phyloP scores from a whole-genome alignment of 2,329 filamentous ascomycete genomes.

The Pseudogymnoascus sp. region DNA sequence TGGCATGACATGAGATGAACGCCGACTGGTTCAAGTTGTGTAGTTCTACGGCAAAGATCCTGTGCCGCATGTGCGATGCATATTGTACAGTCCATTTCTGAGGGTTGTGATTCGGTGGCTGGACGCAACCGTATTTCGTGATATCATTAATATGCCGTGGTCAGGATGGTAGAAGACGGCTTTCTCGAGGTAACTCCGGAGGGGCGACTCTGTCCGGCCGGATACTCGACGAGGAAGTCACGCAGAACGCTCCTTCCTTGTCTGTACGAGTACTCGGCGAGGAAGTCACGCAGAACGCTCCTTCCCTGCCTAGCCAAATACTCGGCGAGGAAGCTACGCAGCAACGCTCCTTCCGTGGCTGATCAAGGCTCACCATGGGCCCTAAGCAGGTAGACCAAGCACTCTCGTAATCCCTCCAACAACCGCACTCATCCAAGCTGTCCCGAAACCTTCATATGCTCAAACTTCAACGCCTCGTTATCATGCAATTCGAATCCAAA shows the following conservation, averaged over 20 bases:
- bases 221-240: not conserved
- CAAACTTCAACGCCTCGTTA: not conserved
- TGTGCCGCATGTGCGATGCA: not conserved
- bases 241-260: not conserved
- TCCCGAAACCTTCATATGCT: constrained; percentile 3
- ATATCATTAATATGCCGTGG: not conserved
- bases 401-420: not conserved
- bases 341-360: not conserved
- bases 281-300: not conserved
- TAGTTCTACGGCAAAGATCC: not conserved
- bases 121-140: not conserved
- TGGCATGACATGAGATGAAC: not conserved
- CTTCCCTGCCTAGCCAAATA: not conserved
- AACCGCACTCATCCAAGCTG: not conserved
- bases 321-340: not conserved
- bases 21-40: not conserved
- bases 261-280: not conserved
- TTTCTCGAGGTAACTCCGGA: not conserved
- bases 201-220: not conserved
- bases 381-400: not conserved
- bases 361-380: not conserved
- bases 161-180: not conserved
- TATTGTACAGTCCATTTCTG: not conserved
- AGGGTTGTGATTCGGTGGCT: not conserved
- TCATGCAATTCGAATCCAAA: constrained; percentile 15